These are phyloP conservation scores for Penicillium sp. DNA, from an alignment of 2,329 filamentous ascomycete genomes.

Conservation along the genomic window DNA sequence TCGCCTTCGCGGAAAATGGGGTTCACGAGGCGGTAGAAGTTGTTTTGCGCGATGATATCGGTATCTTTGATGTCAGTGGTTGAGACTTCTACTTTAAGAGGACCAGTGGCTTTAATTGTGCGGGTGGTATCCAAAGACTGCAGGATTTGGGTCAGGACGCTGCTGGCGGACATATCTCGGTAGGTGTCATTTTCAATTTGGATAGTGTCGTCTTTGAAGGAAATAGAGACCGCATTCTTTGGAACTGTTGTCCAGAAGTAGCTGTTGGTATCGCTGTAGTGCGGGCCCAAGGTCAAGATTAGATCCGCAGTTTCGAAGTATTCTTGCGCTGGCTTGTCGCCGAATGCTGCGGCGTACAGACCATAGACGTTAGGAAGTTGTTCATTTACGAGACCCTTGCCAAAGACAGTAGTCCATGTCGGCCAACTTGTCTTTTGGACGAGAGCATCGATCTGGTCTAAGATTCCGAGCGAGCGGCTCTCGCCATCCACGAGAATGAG, in stretches of 20 bases:
- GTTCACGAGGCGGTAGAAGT: conserved; percentile 53
- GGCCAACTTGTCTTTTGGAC: conserved; percentile 52
- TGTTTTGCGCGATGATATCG: conserved; percentile 51
- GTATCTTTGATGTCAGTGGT: conserved; percentile 47
- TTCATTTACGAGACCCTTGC: conserved; percentile 58
- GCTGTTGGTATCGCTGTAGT: conserved; percentile 51
- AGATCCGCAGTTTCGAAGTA: conserved; percentile 47
- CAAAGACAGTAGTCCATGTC: conserved; percentile 53
- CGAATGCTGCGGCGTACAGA: conserved; percentile 52
- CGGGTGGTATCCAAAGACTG: conserved; percentile 61
- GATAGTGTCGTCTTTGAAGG: conserved; percentile 76
- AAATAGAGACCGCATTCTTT: conserved; percentile 76
- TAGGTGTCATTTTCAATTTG: conserved; percentile 79
- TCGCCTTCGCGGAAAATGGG: conserved; percentile 57
- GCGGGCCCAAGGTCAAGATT: conserved; percentile 40
- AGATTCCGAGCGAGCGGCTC: conserved; percentile 48
- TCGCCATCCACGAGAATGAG: conserved; percentile 60
- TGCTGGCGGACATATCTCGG: conserved; percentile 75
- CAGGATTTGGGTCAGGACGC: conserved; percentile 74
- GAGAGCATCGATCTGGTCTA: conserved; percentile 49
- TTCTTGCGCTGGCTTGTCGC: conserved; percentile 34
- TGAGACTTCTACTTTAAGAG: conserved; percentile 19
- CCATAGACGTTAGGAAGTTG: conserved; percentile 54
- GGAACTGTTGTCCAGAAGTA: conserved; percentile 81
- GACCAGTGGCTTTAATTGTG: conserved; percentile 54